These are phyloP conservation scores for Scheffersomyces spartinae DNA, from an alignment of 805 yeast species.

Conservation along the genomic window DNA sequence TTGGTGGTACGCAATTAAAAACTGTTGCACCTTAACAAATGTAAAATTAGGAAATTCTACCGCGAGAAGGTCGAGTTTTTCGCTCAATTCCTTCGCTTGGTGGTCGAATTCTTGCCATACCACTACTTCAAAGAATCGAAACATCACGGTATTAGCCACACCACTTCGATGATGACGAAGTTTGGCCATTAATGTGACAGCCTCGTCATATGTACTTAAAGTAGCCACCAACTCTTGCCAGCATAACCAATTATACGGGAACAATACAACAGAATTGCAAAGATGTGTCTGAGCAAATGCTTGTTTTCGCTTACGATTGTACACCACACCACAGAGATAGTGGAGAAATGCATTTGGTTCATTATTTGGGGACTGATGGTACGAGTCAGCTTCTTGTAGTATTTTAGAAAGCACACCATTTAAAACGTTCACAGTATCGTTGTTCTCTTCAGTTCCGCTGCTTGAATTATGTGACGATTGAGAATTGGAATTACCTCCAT, in stretches of 20 bases:
- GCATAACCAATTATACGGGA: conserved; percentile 88
- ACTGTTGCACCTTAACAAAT: conserved; percentile 71
- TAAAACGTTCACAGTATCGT: conserved; percentile 16
- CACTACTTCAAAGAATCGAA: conserved; percentile 50
- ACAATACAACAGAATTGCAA: conserved; percentile 47
- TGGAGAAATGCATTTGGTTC: conserved; percentile 48
- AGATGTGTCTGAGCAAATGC: conserved; percentile 50
- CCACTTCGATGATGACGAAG: conserved; percentile 23
- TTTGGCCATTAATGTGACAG: conserved; percentile 27
- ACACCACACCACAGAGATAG: conserved; percentile 61
- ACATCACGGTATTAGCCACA: conserved; percentile 21
- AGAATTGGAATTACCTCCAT: conserved; percentile 24
- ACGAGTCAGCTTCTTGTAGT: conserved; percentile 27
- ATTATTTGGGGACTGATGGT: conserved; percentile 8
- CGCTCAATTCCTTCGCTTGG: conserved; percentile 39
- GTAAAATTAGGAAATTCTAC: conserved; percentile 60
- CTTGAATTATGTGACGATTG: conserved; percentile 3
- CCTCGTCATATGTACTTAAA: conserved; percentile 51
- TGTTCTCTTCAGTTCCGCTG: conserved; percentile 10
- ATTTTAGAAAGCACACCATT: conserved; percentile 21
- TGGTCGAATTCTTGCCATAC: conserved; percentile 74
- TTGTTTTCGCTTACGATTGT: conserved; percentile 51
- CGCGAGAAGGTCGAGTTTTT: conserved; percentile 37
- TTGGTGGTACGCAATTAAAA: conserved; percentile 72
- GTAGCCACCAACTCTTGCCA: conserved; percentile 74